Conservation (phyloP, 169 alveolate genomes). For the Neospora caninum region DNA sequence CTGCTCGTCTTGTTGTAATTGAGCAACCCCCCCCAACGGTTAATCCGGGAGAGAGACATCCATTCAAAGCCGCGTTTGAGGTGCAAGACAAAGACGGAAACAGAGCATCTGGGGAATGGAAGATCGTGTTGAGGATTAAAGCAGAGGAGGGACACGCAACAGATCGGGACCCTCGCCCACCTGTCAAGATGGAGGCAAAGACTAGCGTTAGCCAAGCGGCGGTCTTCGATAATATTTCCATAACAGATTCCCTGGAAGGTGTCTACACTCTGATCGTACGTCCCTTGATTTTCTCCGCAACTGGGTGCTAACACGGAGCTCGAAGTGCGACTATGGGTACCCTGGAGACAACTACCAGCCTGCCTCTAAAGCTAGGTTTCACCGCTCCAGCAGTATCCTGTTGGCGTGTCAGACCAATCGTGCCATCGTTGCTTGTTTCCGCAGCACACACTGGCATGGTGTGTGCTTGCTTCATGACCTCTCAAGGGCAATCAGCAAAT, state of each 20-base stretch:
- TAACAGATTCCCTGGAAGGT: background rate
- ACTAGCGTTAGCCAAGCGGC: background rate
- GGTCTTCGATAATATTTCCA: background rate
- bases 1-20: background rate
- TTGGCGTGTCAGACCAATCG: too few relatives aligned
- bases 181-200: background rate
- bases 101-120: background rate
- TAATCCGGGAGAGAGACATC: background rate
- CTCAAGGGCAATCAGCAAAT: too few relatives aligned
- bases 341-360: too few relatives aligned
- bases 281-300: too few relatives aligned
- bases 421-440: too few relatives aligned
- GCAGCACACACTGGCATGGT: too few relatives aligned
- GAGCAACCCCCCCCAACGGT: background rate
- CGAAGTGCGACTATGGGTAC: too few relatives aligned
- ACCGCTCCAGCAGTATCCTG: too few relatives aligned
- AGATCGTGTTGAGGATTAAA: background rate
- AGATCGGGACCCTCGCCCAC: background rate
- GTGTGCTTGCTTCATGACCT: too few relatives aligned
- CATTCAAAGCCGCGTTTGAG: background rate
- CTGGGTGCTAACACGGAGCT: too few relatives aligned
- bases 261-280: background rate
- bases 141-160: background rate
- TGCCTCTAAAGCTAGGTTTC: too few relatives aligned
- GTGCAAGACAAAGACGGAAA: background rate